phyloP scores from a whole-genome alignment of 2,329 filamentous ascomycete genomes.

The Fusarium chaquense region DNA sequence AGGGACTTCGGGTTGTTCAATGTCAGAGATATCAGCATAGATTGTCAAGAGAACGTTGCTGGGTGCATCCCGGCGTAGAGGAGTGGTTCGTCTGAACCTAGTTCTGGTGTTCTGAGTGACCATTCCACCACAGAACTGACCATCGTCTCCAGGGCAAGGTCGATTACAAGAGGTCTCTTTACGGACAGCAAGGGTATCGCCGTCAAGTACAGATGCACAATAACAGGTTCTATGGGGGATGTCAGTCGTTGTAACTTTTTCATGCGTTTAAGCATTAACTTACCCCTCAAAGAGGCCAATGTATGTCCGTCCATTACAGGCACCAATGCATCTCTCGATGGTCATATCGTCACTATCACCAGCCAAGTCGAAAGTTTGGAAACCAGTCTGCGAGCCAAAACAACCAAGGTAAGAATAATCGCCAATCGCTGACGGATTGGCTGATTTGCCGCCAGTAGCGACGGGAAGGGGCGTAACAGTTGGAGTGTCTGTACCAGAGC shows the following conservation, averaged over 20 bases:
- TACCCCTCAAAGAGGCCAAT: slow-evolving; percentile 54
- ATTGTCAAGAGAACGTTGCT: slow-evolving; percentile 56
- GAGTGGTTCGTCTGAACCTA: slow-evolving; percentile 24
- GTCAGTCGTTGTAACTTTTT: background rate
- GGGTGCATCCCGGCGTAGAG: slow-evolving; percentile 47
- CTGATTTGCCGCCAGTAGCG: slow-evolving; percentile 23
- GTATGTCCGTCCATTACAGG: slow-evolving; percentile 54
- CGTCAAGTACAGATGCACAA: slow-evolving; percentile 58
- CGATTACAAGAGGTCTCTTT: slow-evolving; percentile 50
- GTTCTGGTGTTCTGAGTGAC: slow-evolving; percentile 20
- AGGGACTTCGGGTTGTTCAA: slow-evolving; percentile 49
- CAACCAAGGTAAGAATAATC: slow-evolving; percentile 56
- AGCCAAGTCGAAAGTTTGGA: slow-evolving; percentile 52
- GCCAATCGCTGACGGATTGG: slow-evolving; percentile 52
- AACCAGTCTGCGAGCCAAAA: slow-evolving; percentile 55
- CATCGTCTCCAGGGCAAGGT: slow-evolving; percentile 57
- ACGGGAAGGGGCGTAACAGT: slow-evolving; percentile 31
- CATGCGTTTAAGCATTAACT: background rate
- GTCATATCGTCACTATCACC: slow-evolving; percentile 55
- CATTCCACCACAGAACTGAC: slow-evolving; percentile 58
- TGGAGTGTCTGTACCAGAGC: slow-evolving; percentile 23
- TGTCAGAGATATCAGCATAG: slow-evolving; percentile 55
- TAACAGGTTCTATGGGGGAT: slow-evolving; percentile 55
- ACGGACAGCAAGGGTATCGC: slow-evolving; percentile 53
- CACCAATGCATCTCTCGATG: slow-evolving; percentile 54